Conservation (phyloP, 805 yeast species). For the Starmerella bacillaris region DNA sequence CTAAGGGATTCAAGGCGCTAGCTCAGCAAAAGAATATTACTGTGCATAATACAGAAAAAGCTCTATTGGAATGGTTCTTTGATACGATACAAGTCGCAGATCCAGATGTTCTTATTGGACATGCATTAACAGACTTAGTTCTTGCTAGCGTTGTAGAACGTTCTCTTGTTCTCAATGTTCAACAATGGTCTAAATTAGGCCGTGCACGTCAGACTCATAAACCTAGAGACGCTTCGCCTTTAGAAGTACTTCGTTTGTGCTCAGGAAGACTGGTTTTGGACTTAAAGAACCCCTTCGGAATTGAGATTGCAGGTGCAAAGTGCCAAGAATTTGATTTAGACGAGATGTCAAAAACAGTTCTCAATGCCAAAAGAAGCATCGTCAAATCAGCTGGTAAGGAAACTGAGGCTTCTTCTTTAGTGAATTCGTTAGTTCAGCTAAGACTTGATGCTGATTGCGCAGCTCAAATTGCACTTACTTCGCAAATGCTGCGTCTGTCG, state of each 20-base stretch:
- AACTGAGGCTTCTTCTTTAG: slow-evolving; percentile 43
- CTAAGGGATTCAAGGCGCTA: slow-evolving; percentile 52
- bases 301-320: slow-evolving; percentile 59
- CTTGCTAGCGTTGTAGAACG: slow-evolving; percentile 68
- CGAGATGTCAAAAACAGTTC: slow-evolving; percentile 74
- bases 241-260: slow-evolving; percentile 47
- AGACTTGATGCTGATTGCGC: slow-evolving; percentile 47
- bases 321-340: slow-evolving; percentile 89
- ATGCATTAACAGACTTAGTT: slow-evolving; percentile 59
- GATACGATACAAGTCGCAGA: slow-evolving; percentile 59
- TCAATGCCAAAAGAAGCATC: slow-evolving; percentile 20
- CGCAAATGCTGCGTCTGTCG: slow-evolving; percentile 74
- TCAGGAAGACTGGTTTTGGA: slow-evolving; percentile 84
- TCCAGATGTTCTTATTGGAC: slow-evolving; percentile 85
- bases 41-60: slow-evolving; percentile 53
- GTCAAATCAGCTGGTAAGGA: slow-evolving; percentile 25
- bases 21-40: slow-evolving; percentile 30
- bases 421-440: slow-evolving; percentile 56
- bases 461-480: slow-evolving; percentile 61
- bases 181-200: slow-evolving; percentile 68
- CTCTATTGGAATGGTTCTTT: slow-evolving; percentile 54
- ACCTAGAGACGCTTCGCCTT: slow-evolving; percentile 14
- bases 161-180: slow-evolving; percentile 53
- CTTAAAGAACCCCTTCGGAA: slow-evolving; percentile 86
- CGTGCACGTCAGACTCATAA: slow-evolving; percentile 25